A percentile compares a stretch with the other conserved stretches of the same genome.
Conservation (phyloP, 257 asterid species). For the Solanum clarkiae region DNA sequence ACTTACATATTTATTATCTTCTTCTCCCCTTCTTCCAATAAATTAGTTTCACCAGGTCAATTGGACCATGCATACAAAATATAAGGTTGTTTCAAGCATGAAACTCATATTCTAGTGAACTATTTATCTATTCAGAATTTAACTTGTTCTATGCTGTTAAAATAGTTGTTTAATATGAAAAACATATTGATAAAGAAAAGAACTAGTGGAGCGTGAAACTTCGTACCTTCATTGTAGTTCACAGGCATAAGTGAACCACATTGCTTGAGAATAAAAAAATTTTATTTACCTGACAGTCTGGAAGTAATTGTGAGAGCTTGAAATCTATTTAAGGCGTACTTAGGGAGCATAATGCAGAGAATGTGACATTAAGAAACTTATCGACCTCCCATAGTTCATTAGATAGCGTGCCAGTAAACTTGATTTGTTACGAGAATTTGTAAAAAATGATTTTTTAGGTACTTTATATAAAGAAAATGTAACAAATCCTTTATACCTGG, state of each 20-base stretch:
- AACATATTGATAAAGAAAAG: neutral
- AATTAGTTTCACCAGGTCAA: too few species aligned
- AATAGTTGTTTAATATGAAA: too few species aligned
- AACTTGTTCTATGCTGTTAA: too few species aligned
- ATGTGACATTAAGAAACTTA: neutral
- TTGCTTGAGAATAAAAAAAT: neutral
- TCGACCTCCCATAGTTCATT: slow-evolving; percentile 17
- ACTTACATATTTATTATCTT: neutral
- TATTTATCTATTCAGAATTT: too few species aligned
- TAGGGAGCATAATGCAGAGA: neutral
- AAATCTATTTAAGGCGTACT: too few species aligned
- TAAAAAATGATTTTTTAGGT: too few species aligned
- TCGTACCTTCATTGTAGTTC: neutral
- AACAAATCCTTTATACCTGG: too few species aligned
- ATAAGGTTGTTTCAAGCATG: neutral
- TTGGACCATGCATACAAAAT: neutral
- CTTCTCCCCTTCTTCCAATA: neutral
- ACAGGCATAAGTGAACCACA: neutral
- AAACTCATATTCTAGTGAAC: neutral
- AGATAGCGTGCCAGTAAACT: too few species aligned
- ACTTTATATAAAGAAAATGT: too few species aligned
- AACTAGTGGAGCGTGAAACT: neutral
- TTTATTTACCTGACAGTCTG: too few species aligned
- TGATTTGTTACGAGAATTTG: too few species aligned
- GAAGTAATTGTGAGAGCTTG: too few species aligned